These are phyloP conservation scores for Herpetomonas tarakana DNA, from an alignment of 208 protist genomes.

Conservation along the genomic window DNA sequence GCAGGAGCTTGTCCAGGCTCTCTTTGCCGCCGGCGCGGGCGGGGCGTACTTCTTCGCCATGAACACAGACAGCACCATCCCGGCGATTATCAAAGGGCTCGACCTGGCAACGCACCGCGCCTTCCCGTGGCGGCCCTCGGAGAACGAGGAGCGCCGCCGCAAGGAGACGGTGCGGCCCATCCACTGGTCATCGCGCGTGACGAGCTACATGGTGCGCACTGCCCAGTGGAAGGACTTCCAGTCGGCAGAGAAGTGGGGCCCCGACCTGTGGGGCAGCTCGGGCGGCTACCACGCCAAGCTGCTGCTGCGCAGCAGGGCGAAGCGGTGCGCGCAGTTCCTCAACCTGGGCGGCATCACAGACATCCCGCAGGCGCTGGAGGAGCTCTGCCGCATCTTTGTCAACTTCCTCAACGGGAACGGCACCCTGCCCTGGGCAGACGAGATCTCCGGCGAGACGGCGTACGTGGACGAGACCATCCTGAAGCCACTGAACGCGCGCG, in stretches of 20 bases:
- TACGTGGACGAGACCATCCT: constrained; percentile 62
- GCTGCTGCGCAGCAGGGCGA: constrained; percentile 30
- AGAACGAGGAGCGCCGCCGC: constrained; percentile 42
- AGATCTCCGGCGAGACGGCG: constrained; percentile 53
- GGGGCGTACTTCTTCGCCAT: constrained; percentile 96
- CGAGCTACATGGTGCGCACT: constrained; percentile 86
- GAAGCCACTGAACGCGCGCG: constrained; percentile 72
- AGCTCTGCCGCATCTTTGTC: constrained; percentile 39
- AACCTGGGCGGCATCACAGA: constrained; percentile 20
- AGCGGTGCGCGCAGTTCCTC: constrained; percentile 39
- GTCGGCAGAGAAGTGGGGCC: constrained; percentile 82
- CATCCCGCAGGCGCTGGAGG: constrained; percentile 24
- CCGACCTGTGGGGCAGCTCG: constrained; percentile 69
- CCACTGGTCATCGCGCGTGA: constrained; percentile 91
- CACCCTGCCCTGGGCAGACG: constrained; percentile 74
- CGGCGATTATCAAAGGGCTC: constrained; percentile 60
- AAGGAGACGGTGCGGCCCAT: constrained; percentile 84
- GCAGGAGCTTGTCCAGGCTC: constrained; percentile 66
- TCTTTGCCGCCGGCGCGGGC: constrained; percentile 58
- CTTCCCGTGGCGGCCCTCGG: constrained; percentile 55
- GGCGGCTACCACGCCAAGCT: constrained; percentile 54
- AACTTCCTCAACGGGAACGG: constrained; percentile 37
- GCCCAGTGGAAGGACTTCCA: constrained; percentile 88
- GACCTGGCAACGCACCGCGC: constrained; percentile 24
- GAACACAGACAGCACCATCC: constrained; percentile 84